Base-by-base conservation (phyloP, 2,329 filamentous ascomycete species). In the Hymenoscyphus salicellus region DNA sequence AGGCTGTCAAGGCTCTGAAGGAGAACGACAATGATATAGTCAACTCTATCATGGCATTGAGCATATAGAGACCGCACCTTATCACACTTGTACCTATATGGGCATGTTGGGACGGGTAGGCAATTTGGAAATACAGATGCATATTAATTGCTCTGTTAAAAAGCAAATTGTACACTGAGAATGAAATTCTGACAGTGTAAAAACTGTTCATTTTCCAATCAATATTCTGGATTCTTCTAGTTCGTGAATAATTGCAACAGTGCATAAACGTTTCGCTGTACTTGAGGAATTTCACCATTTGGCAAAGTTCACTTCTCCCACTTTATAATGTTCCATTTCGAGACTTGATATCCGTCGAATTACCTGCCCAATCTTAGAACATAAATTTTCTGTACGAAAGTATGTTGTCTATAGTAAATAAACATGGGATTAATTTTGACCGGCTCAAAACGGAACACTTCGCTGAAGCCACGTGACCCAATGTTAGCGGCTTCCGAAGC, bases 11-110 rank as follows among this genome's bases (percentile, higher is more conserved):
- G 84, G 95, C 96, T 64, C 86, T 99, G 78, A 93, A 93, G 85
- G 95, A 98, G 85, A 99, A 99, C 79, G 94, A 98, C 83, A 97
- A 98, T 77, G 95, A 99, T 79, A 99, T 99, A 83, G 95, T 99
- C 85, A 99, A 99, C 86, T 97, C 95, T 75, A 99, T 99, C 84
- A 99, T 99, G 95, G 93, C 94, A 73, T 83, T 99, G 79, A 93
- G 90, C 84, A 89, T 92, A 85, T 93, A 83, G 78, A 57, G 65
- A 58, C 55, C 60, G 55, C 60, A 66, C 62, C 55, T 52, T 58
- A 57, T 56, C 60, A 57, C 62, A 58, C 58, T 59, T 41, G 61
- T 64, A 38, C 57, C n/a, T 61, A 58, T 58, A 41, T 56, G 33
- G 58, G 46, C 60, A 49, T 20, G 55, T 58, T 58, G 36, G 26